Percentiles rank a stretch among this genome's conserved stretches.
Conservation (phyloP, 805 yeast species). For the Candida jianshihensis region DNA sequence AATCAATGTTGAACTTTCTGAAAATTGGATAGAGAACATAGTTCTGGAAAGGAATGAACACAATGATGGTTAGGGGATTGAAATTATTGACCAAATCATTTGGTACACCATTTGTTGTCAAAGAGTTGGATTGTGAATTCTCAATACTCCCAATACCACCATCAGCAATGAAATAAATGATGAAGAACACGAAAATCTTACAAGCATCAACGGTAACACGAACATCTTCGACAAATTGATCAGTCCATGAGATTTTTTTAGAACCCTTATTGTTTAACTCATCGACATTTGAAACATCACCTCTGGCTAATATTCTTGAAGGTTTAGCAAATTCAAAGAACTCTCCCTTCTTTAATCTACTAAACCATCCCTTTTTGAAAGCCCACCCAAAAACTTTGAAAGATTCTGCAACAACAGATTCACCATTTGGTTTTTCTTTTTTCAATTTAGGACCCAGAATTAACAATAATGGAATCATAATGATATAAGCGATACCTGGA, state of each 20-base stretch:
- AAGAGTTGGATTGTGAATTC: slow-evolving; percentile 53
- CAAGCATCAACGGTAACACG: slow-evolving; percentile 60
- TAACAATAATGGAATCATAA: slow-evolving; percentile 44
- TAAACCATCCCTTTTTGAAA: slow-evolving; percentile 35
- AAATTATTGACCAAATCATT: slow-evolving; percentile 74
- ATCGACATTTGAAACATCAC: slow-evolving; percentile 21
- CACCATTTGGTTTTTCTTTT: slow-evolving; percentile 23
- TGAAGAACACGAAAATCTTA: slow-evolving; percentile 64
- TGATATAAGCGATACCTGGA: slow-evolving; percentile 53
- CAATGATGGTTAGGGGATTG: slow-evolving; percentile 67
- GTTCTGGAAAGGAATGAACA: slow-evolving; percentile 73
- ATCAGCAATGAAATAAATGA: slow-evolving; percentile 68
- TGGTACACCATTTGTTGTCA: slow-evolving; percentile 73
- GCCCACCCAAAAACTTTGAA: slow-evolving; percentile 35
- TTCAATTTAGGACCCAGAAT: slow-evolving; percentile 21
- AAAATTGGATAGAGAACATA: slow-evolving; percentile 47
- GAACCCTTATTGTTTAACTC: slow-evolving; percentile 17
- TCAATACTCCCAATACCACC: slow-evolving; percentile 47
- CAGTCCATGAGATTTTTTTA: slow-evolving; percentile 44
- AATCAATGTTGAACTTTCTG: slow-evolving; percentile 40
- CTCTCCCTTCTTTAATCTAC: slow-evolving; percentile 31
- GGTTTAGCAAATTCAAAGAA: slow-evolving; percentile 60
- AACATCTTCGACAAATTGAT: slow-evolving; percentile 69
- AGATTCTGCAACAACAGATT: slow-evolving; percentile 38
- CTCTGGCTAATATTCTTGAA: slow-evolving; percentile 37